Evolutionary conservation across 371 early-diverging fungal genomes (phyloP), one percentile per base, ranked within the genome.

Genomic region (Dichotomocladium elegans): DNA sequence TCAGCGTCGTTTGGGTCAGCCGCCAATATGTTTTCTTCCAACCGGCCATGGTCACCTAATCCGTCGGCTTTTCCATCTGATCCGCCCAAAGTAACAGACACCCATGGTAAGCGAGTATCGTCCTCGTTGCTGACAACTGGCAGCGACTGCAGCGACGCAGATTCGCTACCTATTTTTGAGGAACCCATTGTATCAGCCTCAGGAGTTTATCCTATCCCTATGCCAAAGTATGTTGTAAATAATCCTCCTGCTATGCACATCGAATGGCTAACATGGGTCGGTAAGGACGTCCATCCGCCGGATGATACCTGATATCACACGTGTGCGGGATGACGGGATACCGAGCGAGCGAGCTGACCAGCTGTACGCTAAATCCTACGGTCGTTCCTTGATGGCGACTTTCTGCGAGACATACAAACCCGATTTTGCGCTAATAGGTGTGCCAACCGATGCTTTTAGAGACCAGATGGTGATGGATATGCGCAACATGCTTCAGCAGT

Each of bases 381-480:
- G 83, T 7, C 72, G 86, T 40, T 85, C 86, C 8, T 57, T 85
- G 37, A 80, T 85, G 83, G 82, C 69, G 24, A 69, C 77, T 8
- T 83, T 79, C 33, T 77, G 77, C 48, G 73, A 77, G 12, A 64
- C 63, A 1, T 85, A 82, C 51, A 77, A 79, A 60, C 71, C 86
- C 3, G 83, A 82, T 43, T 83, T 83, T 60, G 82, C 80, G 4
- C 51, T 85, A 27, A 74, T 82, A 74, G 86, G 86, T 6, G 64
- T 83, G 4, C 82, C 83, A 10, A 70, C 67, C 26, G 66, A 66
- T 41, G 68, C 77, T 14, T 74, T 76, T 43, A 63, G 74, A 29
- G 64, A 79, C 26, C 62, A 70, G 5, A 59, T 85, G 46, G 81
- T 81, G 44, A 57, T 65, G 6, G 86, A 85, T 55, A 63, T 83